Evolutionary conservation across 495 filamentous ascomycete genomes (phyloP).

Genomic region (Immersiella caudata): DNA sequence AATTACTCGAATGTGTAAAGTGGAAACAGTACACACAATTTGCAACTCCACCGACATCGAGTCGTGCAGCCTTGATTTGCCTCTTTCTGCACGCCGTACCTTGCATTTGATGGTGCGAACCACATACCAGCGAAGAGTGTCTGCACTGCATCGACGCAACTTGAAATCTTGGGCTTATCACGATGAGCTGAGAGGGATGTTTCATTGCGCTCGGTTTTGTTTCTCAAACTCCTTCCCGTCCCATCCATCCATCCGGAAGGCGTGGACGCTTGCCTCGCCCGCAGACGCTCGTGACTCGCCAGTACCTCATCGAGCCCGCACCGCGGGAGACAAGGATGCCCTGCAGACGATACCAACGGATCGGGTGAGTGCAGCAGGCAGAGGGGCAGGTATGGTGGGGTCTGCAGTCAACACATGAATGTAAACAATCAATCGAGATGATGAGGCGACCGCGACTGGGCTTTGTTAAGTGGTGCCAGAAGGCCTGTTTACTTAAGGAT

Average conservation of each 20-base stretch:
- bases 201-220: slow-evolving; percentile 10
- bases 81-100: too few species aligned
- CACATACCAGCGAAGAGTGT: too few species aligned
- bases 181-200: neutral
- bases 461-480: slow-evolving; percentile 6
- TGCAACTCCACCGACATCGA: too few species aligned
- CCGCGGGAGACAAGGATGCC: slow-evolving; percentile 20
- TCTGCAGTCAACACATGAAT: slow-evolving; percentile 30
- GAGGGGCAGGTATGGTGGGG: slow-evolving; percentile 9
- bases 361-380: slow-evolving; percentile 14
- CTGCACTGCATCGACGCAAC: too few species aligned
- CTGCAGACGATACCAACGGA: slow-evolving; percentile 19
- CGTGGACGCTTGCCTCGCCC: neutral
- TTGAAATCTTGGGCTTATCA: too few species aligned
- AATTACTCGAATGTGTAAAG: too few species aligned
- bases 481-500: slow-evolving; percentile 27
- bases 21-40: too few species aligned
- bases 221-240: neutral
- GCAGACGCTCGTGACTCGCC: neutral
- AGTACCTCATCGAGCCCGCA: neutral
- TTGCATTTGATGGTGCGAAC: too few species aligned
- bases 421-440: slow-evolving; percentile 35
- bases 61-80: too few species aligned
- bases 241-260: neutral
- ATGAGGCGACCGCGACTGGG: slow-evolving; percentile 9